These are phyloP conservation scores for Thozetella sp. DNA, from an alignment of 495 filamentous ascomycete species.

Conservation along the genomic window DNA sequence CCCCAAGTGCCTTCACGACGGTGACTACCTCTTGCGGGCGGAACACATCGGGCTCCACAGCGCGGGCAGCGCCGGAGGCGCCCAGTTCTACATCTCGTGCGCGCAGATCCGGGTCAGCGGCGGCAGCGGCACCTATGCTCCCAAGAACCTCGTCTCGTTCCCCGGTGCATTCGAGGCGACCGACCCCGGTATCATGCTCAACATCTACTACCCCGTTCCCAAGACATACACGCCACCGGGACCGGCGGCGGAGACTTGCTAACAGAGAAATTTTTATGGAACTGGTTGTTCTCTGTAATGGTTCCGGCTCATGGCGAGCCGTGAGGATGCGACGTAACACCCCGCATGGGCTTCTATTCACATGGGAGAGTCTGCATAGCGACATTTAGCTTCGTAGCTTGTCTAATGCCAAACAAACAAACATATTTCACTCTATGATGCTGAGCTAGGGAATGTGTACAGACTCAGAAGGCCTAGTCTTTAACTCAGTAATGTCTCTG, in stretches of 20 bases:
- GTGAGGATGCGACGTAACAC: too few species aligned
- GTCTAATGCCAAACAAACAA: too few species aligned
- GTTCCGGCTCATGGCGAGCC: too few species aligned
- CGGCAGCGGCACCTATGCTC: conserved; percentile 34
- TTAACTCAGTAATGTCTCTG: too few species aligned
- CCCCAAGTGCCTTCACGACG: conserved; percentile 48
- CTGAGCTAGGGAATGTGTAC: too few species aligned
- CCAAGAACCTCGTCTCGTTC: conserved; percentile 36
- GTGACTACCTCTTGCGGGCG: conserved; percentile 60
- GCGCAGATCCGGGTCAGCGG: conserved; percentile 44
- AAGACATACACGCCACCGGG: conserved; percentile 37
- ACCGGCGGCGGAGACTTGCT: conserved; percentile 27
- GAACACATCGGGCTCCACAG: conserved; percentile 59
- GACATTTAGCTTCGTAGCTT: too few species aligned
- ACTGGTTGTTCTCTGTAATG: too few species aligned
- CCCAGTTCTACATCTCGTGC: conserved; percentile 58
- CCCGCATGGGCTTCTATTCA: too few species aligned
- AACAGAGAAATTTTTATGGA: background rate
- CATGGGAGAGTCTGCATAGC: too few species aligned
- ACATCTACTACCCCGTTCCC: conserved; percentile 49
- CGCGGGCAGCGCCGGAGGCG: conserved; percentile 41
- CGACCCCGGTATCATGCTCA: conserved; percentile 46
- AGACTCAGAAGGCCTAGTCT: too few species aligned
- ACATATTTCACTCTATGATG: too few species aligned
- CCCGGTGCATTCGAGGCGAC: conserved; percentile 42